Base-by-base conservation (phyloP, 495 filamentous ascomycete genomes). In the Penicillium coffeae region DNA sequence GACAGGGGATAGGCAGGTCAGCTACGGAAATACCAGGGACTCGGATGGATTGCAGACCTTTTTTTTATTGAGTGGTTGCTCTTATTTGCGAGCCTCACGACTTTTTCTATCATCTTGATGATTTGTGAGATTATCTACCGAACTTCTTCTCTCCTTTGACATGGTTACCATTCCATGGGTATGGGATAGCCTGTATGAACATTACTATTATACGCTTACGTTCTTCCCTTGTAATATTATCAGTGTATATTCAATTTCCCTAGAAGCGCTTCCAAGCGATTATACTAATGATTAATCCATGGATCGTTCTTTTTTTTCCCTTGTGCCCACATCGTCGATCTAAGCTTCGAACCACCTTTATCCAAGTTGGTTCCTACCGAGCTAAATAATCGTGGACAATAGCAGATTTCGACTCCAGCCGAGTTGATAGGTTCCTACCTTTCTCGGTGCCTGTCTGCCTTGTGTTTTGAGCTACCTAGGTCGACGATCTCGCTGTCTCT, bases 11-110 rank as follows among this genome's bases (percentile, higher is more conserved):
- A 45, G 59, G 56, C 41, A 38, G 41, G 50, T 54, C 54, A 56
- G 65, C 58, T 61, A 60, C 45, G 60, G 60, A 64, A 63, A 69
- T 65, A 66, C 60, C 62, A 59, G 53, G n/a, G 56, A 52, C 43
- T 58, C 42, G 59, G 58, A 48, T 42, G 58, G 55, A 46, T 52
- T 42, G 41, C 39, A 25, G 22, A 21, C 21, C 40, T 32, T 42
- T 30, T 37, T 52, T 33, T 37, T 40, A 21, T 38, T 41, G 42
- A 37, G 36, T 41, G 44, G 21, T 18, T 37, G 21, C 30, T n/a
- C 30, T 34, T 52, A 42, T 21, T 21, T 35, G 13, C 20, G 47
- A 21, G 45, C 27, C 42, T 30, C 43, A 47, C 47, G 39, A 18
- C 40, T 48, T 34, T 30, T 30, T 30, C 10, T 10, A 5, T 35